These are phyloP conservation scores for Acanthamoeba culbertsoni DNA, from an alignment of 208 protist genomes.

Conservation along the genomic window DNA sequence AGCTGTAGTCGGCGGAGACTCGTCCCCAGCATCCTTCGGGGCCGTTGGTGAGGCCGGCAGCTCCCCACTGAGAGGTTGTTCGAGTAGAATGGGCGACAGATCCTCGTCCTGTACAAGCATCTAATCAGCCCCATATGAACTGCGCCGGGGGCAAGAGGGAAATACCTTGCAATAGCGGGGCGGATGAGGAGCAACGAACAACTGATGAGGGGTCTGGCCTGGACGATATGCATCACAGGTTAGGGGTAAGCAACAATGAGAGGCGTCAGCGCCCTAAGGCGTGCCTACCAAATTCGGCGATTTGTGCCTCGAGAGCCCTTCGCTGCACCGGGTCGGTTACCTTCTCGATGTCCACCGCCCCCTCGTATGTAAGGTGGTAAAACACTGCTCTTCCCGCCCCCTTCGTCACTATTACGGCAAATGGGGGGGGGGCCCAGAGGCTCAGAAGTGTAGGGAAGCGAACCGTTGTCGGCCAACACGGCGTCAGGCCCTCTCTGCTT, in stretches of 20 bases:
- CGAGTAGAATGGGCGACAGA: neutral
- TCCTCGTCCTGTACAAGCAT: neutral
- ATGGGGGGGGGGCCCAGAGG: neutral
- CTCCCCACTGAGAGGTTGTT: neutral
- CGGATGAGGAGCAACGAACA: neutral
- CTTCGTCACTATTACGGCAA: too few species aligned
- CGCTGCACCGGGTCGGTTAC: constrained; percentile 84
- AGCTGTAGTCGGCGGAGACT: neutral
- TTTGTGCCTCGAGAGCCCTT: constrained; percentile 91
- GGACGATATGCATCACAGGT: neutral
- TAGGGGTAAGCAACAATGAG: constrained; percentile 87
- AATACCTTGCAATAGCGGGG: neutral
- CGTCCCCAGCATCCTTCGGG: neutral
- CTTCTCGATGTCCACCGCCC: constrained; percentile 86
- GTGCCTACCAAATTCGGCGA: constrained; percentile 97
- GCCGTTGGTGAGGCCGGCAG: too few species aligned
- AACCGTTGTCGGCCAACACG: constrained; percentile 88
- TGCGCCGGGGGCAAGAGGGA: neutral
- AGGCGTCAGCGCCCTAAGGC: constrained; percentile 94
- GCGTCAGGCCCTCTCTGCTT: constrained; percentile 88
- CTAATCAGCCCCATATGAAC: neutral
- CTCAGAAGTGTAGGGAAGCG: neutral
- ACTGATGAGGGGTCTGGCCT: constrained; percentile 51
- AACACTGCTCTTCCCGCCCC: too few species aligned
- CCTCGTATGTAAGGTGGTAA: constrained; percentile 97